Evolutionary conservation across 805 yeast genomes (phyloP).

Genomic region (Naumovozyma baii): DNA sequence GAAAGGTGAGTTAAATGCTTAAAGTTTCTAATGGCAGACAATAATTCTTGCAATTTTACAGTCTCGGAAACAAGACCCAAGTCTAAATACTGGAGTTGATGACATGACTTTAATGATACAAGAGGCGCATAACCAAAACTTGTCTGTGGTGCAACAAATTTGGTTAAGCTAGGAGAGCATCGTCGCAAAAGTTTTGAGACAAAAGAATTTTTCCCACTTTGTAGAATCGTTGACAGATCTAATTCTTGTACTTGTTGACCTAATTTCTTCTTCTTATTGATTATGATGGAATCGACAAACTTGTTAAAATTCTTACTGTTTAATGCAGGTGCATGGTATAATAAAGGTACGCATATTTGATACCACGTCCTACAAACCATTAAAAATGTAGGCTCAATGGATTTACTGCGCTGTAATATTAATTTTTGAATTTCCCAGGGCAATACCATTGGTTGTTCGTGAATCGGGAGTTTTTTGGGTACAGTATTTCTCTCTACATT

Average conservation of each 20-base stretch:
- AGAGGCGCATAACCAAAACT: conserved; percentile 89
- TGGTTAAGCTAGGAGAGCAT: conserved; percentile 53
- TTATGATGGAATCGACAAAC: conserved; percentile 62
- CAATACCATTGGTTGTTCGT: conserved; percentile 18
- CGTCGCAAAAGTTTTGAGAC: conserved; percentile 76
- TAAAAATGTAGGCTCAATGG: conserved; percentile 34
- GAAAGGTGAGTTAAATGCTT: conserved; percentile 60
- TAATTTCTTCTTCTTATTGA: conserved; percentile 35
- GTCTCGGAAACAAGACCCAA: conserved; percentile 84
- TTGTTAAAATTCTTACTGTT: conserved; percentile 55
- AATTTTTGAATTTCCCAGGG: conserved; percentile 43
- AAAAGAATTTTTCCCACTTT: conserved; percentile 84
- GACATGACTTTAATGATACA: conserved; percentile 68
- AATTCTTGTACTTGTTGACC: conserved; percentile 55
- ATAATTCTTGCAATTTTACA: conserved; percentile 70
- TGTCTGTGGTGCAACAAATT: conserved; percentile 86
- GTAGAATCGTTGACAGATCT: conserved; percentile 73
- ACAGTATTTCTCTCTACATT: background rate
- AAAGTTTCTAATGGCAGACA: conserved; percentile 58
- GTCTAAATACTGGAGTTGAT: conserved; percentile 54
- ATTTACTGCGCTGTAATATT: conserved; percentile 25
- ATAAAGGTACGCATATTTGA: conserved; percentile 45
- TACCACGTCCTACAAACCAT: conserved; percentile 57
- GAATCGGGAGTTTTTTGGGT: background rate
- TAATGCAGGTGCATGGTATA: conserved; percentile 57